Evolutionary conservation across 169 alveolate species (phyloP).

Genomic region (Amoebophrya sp.): DNA sequence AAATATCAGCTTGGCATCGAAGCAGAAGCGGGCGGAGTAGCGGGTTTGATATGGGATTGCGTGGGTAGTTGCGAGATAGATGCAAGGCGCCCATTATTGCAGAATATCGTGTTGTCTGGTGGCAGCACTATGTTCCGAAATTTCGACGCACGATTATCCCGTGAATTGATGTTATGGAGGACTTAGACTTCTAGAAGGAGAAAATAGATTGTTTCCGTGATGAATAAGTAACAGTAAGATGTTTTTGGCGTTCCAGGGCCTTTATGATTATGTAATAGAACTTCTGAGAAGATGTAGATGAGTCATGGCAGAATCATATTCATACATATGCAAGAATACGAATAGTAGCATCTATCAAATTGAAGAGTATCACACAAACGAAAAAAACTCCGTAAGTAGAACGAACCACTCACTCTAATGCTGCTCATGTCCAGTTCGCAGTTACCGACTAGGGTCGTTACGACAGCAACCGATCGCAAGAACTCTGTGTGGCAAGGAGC

Average conservation of each 20-base stretch:
- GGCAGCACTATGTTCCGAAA: conserved; percentile 33
- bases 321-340: too few relatives aligned
- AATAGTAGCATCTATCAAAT: too few relatives aligned
- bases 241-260: too few relatives aligned
- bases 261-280: too few relatives aligned
- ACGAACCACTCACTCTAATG: too few relatives aligned
- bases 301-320: too few relatives aligned
- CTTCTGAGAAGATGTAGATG: too few relatives aligned
- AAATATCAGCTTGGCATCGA: neutral
- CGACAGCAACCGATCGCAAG: neutral
- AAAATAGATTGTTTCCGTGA: too few relatives aligned
- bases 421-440: neutral
- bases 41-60: neutral
- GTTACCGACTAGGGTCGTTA: neutral
- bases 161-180: conserved; percentile 78
- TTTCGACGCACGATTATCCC: conserved; percentile 58
- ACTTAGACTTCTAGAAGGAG: too few relatives aligned
- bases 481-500: neutral
- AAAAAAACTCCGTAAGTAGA: too few relatives aligned
- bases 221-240: too few relatives aligned
- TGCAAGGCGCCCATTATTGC: conserved; percentile 33
- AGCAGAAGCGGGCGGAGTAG: neutral
- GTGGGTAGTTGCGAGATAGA: conserved; percentile 37
- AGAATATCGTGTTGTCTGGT: conserved; percentile 41
- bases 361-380: too few relatives aligned